These are phyloP conservation scores for Trichosporon inkin DNA, from an alignment of 1,284 basidiomycete genomes.

Conservation along the genomic window DNA sequence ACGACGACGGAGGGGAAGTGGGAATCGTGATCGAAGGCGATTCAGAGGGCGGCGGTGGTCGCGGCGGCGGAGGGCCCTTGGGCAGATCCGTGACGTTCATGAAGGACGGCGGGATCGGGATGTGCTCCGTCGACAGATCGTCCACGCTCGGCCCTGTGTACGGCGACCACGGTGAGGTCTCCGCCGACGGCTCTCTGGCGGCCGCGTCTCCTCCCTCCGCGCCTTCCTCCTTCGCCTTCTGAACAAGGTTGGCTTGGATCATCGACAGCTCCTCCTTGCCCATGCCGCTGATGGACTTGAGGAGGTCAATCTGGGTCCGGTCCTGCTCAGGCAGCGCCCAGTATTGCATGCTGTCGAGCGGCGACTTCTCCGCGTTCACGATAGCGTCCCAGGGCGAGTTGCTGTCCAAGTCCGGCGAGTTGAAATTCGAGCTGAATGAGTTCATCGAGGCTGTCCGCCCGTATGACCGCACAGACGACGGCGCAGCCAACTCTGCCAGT, in stretches of 20 bases:
- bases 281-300: slow-evolving; percentile 33
- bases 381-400: slow-evolving; percentile 16
- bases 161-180: not conserved
- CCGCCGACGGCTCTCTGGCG: not conserved
- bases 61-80: slow-evolving; percentile 16
- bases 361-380: slow-evolving; percentile 7
- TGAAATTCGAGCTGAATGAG: slow-evolving; percentile 19
- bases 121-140: slow-evolving; percentile 6
- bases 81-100: slow-evolving; percentile 15
- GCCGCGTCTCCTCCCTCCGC: slow-evolving; percentile 10
- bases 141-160: not conserved
- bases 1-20: not conserved
- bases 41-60: slow-evolving; percentile 13
- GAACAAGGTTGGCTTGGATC: slow-evolving; percentile 39
- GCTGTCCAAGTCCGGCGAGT: slow-evolving; percentile 2
- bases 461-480: not conserved
- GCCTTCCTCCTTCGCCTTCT: slow-evolving; percentile 39
- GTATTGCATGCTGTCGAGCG: slow-evolving; percentile 10
- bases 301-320: slow-evolving; percentile 21
- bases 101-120: slow-evolving; percentile 1
- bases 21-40: not conserved
- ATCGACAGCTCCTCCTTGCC: slow-evolving; percentile 34
- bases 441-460: not conserved
- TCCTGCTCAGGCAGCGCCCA: slow-evolving; percentile 15
- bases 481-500: not conserved